phyloP scores from a whole-genome alignment of 352 stramenopile species.

The Globisporangium heterothallicum region DNA sequence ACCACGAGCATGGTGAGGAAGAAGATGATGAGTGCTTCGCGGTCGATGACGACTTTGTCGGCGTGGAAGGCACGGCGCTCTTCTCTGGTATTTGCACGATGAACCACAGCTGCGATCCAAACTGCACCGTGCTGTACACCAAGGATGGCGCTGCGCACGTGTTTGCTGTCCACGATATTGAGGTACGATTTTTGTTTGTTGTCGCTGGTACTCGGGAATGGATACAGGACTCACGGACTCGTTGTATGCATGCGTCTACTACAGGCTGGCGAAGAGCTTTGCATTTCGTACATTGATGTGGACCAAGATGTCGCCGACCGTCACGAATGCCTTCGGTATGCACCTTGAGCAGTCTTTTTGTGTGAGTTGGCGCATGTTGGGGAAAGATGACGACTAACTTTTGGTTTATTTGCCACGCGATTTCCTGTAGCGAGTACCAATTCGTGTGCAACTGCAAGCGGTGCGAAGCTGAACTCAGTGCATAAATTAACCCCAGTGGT shows the following conservation, averaged over 20 bases:
- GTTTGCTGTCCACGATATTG: conserved; percentile 67
- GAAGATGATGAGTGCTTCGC: conserved; percentile 32
- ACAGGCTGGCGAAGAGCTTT: conserved; percentile 89
- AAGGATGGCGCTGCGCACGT: conserved; percentile 67
- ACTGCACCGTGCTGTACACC: conserved; percentile 89
- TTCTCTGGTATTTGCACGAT: conserved; percentile 93
- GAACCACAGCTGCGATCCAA: conserved; percentile 95
- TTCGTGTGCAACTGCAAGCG: conserved; percentile 67
- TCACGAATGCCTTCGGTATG: conserved; percentile 65
- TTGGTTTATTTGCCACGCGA: neutral
- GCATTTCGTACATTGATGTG: conserved; percentile 94
- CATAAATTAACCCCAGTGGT: conserved; percentile 22
- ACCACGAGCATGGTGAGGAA: conserved; percentile 36
- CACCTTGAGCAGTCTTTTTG: conserved; percentile 6
- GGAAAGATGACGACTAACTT: neutral
- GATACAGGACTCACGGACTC: neutral
- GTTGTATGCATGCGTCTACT: neutral
- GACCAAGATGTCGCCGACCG: conserved; percentile 74
- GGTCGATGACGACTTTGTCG: conserved; percentile 85
- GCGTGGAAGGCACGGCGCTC: conserved; percentile 93
- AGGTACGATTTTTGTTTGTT: conserved; percentile 7
- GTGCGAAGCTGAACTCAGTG: conserved; percentile 57
- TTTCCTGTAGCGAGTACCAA: conserved; percentile 59
- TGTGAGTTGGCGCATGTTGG: neutral
- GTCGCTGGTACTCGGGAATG: neutral